A percentile compares a stretch with the other conserved stretches of the same genome.
Conservation (phyloP, 1,284 basidiomycete species). For the Tilletia walkeri region DNA sequence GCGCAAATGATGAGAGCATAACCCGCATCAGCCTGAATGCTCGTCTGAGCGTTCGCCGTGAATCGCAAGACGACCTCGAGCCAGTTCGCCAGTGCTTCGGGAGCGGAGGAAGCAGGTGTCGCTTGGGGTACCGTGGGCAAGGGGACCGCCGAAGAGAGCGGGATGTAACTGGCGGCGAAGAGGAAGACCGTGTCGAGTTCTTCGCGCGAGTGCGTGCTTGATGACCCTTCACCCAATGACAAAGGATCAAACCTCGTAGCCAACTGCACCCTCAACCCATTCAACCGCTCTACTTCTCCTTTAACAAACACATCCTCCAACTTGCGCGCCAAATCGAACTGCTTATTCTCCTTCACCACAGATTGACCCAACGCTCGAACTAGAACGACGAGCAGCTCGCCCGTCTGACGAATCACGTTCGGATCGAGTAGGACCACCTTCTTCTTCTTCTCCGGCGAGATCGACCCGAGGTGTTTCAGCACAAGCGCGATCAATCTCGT, state of each 20-base stretch:
- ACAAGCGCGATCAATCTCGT: conserved; percentile 33
- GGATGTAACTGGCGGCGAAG: not conserved
- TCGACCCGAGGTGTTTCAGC: conserved; percentile 20
- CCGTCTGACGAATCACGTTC: conserved; percentile 35
- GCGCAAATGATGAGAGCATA: conserved; percentile 21
- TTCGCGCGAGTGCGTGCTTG: too few species aligned
- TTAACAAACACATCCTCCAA: conserved; percentile 32
- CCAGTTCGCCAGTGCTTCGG: conserved; percentile 10
- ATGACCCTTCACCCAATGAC: not conserved
- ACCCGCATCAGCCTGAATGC: conserved; percentile 23
- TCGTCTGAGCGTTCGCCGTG: conserved; percentile 12
- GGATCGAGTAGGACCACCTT: conserved; percentile 30
- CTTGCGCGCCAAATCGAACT: conserved; percentile 31
- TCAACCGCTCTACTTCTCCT: not conserved
- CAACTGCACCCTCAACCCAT: not conserved
- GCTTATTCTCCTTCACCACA: conserved; percentile 19
- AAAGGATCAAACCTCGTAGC: not conserved
- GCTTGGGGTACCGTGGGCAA: not conserved
- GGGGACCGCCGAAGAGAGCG: conserved; percentile 3
- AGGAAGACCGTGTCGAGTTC: conserved; percentile 9
- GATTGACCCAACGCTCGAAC: conserved; percentile 28
- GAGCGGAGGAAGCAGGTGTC: not conserved
- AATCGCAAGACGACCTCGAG: conserved; percentile 2
- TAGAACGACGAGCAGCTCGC: conserved; percentile 36
- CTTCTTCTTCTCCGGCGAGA: not conserved